Evolutionary conservation across 441 rosid species (phyloP).

Genomic region (Pelargonium hybrid): DNA sequence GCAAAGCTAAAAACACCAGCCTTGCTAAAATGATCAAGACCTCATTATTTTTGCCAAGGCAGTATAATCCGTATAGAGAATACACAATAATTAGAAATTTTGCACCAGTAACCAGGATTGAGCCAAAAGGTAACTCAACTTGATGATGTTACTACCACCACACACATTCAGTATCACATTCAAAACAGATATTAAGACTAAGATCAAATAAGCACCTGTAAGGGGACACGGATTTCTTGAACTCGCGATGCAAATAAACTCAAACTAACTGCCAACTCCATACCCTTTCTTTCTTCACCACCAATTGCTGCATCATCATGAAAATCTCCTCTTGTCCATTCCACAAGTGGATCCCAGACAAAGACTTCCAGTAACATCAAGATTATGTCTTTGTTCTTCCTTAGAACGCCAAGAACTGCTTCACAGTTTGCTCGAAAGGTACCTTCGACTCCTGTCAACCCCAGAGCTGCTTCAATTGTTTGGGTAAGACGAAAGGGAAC

Average conservation of each 20-base stretch:
- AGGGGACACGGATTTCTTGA: constrained; percentile 93
- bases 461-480: constrained; percentile 82
- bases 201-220: constrained; percentile 57
- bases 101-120: constrained; percentile 9
- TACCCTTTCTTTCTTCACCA: constrained; percentile 97
- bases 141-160: background rate
- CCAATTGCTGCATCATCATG: constrained; percentile 97
- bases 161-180: constrained; percentile 3
- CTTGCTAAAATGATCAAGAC: constrained; percentile 12
- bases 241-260: constrained; percentile 97
- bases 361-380: constrained; percentile 90
- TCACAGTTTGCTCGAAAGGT: constrained; percentile 81
- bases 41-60: constrained; percentile 8
- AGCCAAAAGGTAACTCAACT: constrained; percentile 9
- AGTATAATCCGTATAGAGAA: constrained; percentile 3
- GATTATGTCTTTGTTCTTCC: constrained; percentile 79
- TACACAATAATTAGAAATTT: constrained; percentile 1
- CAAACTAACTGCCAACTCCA: constrained; percentile 98
- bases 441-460: constrained; percentile 93
- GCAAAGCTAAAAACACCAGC: constrained; percentile 15
- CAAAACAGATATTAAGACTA: constrained; percentile 4
- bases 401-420: constrained; percentile 70
- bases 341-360: constrained; percentile 97
- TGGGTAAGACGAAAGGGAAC: constrained; percentile 98
- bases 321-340: constrained; percentile 96